A percentile compares a stretch with the other conserved stretches of the same genome.
phyloP scores from a whole-genome alignment of 352 stramenopile genomes.

The Sclerospora graminicola region DNA sequence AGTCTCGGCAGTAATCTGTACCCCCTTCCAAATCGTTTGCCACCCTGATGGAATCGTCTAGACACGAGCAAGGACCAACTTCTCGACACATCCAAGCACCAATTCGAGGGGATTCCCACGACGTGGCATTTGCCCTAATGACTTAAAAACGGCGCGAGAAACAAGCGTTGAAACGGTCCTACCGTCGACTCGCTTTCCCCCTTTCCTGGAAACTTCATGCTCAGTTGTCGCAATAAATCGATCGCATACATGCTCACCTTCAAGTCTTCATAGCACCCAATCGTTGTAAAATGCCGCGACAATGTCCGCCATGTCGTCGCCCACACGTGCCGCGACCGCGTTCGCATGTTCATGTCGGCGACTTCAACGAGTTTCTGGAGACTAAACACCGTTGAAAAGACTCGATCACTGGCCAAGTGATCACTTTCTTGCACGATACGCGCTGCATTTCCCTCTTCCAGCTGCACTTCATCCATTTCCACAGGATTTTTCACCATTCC shows the following conservation, averaged over 20 bases:
- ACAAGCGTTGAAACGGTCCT: constrained; percentile 96
- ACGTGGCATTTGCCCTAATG: constrained; percentile 84
- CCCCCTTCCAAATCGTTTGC: constrained; percentile 90
- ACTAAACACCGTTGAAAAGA: too few species aligned
- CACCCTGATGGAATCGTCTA: constrained; percentile 88
- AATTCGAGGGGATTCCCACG: constrained; percentile 84
- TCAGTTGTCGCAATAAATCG: constrained; percentile 98
- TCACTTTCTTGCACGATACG: constrained; percentile 71
- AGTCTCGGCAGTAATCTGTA: constrained; percentile 77
- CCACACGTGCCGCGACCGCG: constrained; percentile 93
- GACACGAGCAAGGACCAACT: constrained; percentile 87
- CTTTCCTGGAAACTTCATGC: constrained; percentile 99
- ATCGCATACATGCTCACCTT: constrained; percentile 98
- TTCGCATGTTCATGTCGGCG: constrained; percentile 99
- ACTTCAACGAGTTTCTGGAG: constrained; percentile 99
- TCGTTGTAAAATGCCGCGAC: constrained; percentile 94
- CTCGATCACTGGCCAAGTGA: too few species aligned
- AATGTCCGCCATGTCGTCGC: constrained; percentile 95
- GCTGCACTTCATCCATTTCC: constrained; percentile 44
- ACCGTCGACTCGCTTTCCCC: constrained; percentile 96
- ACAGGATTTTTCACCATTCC: constrained; percentile 16
- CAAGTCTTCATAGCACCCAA: constrained; percentile 94
- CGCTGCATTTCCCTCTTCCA: constrained; percentile 79
- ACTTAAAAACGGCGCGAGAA: constrained; percentile 96
- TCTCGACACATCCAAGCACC: constrained; percentile 86